Base-by-base conservation (phyloP, 441 rosid species). In the Adansonia madagascariensis region DNA sequence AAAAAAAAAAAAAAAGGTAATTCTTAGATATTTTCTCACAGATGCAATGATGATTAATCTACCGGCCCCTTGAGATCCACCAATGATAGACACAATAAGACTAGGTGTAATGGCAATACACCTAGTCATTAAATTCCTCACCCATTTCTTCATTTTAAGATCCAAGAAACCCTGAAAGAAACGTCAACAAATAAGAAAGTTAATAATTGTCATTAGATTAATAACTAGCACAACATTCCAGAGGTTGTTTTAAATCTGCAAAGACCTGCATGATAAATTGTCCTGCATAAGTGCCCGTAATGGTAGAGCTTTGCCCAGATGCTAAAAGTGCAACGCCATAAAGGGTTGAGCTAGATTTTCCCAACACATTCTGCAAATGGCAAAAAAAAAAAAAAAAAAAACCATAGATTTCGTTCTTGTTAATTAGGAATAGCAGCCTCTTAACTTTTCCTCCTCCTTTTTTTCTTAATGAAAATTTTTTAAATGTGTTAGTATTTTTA, bases 231-330 rank as follows among this genome's bases (percentile, higher is more conserved):
- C 4, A 39, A 39, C 6, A 5, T 39, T 7, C 2, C 46, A 9
- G 17, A 61, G 1, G 9, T 12, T 1, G 14, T n/a, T n/a, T n/a
- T n/a, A 27, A 2, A 1, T 27, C 2, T 2, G 1, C 2, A 27
- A 27, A 2, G 12, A 86, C 96, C 94, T 92, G 90, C 93, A 92
- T 92, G 73, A 92, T 87, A 77, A 35, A 92, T 55, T 91, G 92
- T 15, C 97, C 95, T 1, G 94, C 97, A 31, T 89, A 92, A 20
- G 94, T 92, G 56, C 92, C 97, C 12, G 94, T 85, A 72, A 92
- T 89, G 49, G 91, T 27, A 6, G 93, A 89, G 83, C 95, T 87
- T 63, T 92, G 97, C 9, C 95, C 94, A 0, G 95, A 91, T 4
- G 95, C 97, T 14, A 92, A 74, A 15, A 92, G 80, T 2, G 97